Conservation (phyloP, 768 basidiomycete species). For the Agaricus subrufescens region DNA sequence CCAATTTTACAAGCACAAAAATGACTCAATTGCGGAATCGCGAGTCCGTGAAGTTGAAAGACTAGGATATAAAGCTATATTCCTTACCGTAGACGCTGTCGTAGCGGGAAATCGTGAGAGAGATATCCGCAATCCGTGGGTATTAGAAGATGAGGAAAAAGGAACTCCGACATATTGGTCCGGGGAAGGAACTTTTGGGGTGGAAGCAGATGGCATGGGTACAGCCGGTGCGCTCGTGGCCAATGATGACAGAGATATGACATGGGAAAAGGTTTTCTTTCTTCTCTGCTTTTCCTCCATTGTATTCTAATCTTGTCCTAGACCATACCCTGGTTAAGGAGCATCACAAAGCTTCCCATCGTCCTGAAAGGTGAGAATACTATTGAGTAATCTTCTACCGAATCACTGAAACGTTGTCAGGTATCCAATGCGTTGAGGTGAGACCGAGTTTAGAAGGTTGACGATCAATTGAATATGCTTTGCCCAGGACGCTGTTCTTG, state of each 20-base stretch:
- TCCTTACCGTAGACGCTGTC: constrained; percentile 89
- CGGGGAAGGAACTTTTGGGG: constrained; percentile 27
- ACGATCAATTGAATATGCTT: constrained; percentile 1
- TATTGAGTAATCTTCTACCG: not conserved
- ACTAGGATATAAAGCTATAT: constrained; percentile 83
- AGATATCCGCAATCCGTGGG: constrained; percentile 61
- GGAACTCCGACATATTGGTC: constrained; percentile 26
- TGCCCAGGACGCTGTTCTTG: constrained; percentile 77
- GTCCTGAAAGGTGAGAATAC: constrained; percentile 59
- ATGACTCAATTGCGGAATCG: constrained; percentile 60
- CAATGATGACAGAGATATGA: constrained; percentile 72
- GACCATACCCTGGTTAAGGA: constrained; percentile 76
- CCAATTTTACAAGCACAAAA: constrained; percentile 80
- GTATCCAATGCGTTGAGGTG: constrained; percentile 73
- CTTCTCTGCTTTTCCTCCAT: not conserved
- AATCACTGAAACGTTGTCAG: constrained; percentile 26
- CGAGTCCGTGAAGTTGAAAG: constrained; percentile 67
- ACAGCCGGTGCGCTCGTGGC: constrained; percentile 65
- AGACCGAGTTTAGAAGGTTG: not conserved
- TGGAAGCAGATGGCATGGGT: constrained; percentile 41
- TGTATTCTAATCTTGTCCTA: constrained; percentile 17
- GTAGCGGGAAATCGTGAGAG: constrained; percentile 76
- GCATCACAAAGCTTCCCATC: constrained; percentile 65
- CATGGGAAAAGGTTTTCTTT: constrained; percentile 57
- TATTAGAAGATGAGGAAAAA: constrained; percentile 51